These are phyloP conservation scores for Hypericum androsaemum DNA, from an alignment of 345 rosid genomes.

Conservation along the genomic window DNA sequence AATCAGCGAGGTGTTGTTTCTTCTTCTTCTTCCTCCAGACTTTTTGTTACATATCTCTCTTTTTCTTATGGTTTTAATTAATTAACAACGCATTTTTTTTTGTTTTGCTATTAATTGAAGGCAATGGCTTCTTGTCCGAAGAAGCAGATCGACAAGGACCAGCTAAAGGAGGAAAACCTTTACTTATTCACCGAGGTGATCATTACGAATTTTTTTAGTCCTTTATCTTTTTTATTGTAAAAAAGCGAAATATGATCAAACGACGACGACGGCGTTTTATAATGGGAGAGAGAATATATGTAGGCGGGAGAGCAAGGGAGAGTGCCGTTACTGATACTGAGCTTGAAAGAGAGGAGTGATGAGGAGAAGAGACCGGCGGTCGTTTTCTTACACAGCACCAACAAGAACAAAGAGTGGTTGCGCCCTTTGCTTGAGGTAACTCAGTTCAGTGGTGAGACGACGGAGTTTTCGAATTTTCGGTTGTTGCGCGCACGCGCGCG, in stretches of 20 bases:
- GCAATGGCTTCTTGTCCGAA: constrained; percentile 70
- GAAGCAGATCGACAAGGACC: constrained; percentile 31
- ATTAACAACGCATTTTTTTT: not conserved
- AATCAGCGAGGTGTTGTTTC: constrained; percentile 29
- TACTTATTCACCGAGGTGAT: constrained; percentile 66
- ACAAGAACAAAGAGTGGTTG: constrained; percentile 75
- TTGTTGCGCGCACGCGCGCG: too few relatives aligned
- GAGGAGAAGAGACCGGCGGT: constrained; percentile 50
- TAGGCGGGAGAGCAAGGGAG: constrained; percentile 71
- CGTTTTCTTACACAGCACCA: constrained; percentile 78
- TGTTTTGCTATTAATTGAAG: constrained; percentile 22
- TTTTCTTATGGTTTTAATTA: not conserved
- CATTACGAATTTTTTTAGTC: not conserved
- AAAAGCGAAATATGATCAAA: not conserved
- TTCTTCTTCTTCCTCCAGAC: too few relatives aligned
- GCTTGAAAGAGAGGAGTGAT: constrained; percentile 29
- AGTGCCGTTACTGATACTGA: constrained; percentile 59
- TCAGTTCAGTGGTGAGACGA: too few relatives aligned
- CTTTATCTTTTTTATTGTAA: not conserved
- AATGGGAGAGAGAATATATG: not conserved
- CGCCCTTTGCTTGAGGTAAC: constrained; percentile 80
- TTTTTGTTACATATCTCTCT: not conserved
- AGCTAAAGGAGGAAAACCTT: constrained; percentile 60
- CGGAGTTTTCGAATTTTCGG: too few relatives aligned
- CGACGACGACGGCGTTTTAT: not conserved